Evolutionary conservation across 345 rosid genomes (phyloP), one percentile per base, ranked within the genome.

Genomic region (Lenwebbia sp.): DNA sequence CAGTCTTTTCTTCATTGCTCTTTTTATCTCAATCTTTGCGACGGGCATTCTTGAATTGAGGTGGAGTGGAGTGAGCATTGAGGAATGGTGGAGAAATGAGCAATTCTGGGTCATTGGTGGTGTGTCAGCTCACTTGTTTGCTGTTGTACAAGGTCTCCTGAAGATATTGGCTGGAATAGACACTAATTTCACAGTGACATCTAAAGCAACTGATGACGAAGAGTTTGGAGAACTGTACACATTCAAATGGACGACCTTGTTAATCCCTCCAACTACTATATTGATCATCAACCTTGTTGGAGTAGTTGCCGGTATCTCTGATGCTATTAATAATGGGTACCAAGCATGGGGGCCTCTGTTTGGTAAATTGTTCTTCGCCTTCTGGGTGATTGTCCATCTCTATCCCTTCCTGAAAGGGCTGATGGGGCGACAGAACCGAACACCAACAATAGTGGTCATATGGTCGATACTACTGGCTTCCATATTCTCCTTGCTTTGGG

Each of bases 41-140:
- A 96, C 98, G 52, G 98, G 99, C 78, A 95, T 97, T 89, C 96
- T 96, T 85, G 98, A 97, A 92, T 84, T 97, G 85, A 92, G 96
- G 85, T 96, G 99, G 99, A 97, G 99, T 40, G 99, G 99, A 87
- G 98, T 97, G 84, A 95, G 99, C 94, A 95, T 97, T 10, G 99
- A 96, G 86, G 98, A 97, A 90, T 97, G 98, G 99, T 97, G 99
- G 98, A 95, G 99, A 88, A 97, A 97, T 47, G 98, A 96, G 90
- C 99, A 97, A 87, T 97, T 96, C 88, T 96, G 99, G 99, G 99
- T 97, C 87, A 97, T 95, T 50, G 99, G 99, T 57, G 99, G 99
- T 62, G 92, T 97, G 84, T 97, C 98, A 33, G 99, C 99, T 58
- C 99, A 97, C 90, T 95, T 97, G 53, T 94, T 97, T 44, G 99